These are phyloP conservation scores for Vaccinium myrtillus DNA, from an alignment of 148 eudicot species.

Conservation along the genomic window DNA sequence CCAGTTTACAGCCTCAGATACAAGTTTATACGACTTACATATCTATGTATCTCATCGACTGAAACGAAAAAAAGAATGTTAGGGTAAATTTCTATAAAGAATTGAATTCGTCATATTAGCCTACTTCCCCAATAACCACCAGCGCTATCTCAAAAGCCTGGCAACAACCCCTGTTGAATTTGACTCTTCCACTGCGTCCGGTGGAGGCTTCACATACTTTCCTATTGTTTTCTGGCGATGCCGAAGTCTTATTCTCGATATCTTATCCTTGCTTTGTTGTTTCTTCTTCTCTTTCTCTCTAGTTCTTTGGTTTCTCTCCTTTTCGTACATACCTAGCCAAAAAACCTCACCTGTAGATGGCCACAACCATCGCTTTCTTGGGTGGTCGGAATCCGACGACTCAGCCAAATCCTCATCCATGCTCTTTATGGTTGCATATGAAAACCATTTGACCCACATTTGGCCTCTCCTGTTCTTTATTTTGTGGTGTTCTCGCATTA, in stretches of 20 bases:
- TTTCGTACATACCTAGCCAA: constrained; percentile 80
- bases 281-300: constrained; percentile 52
- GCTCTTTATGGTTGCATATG: constrained; percentile 54
- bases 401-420: constrained; percentile 96
- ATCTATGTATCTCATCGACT: constrained; percentile 24
- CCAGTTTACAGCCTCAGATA: constrained; percentile 26
- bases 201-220: constrained; percentile 72
- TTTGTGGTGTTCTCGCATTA: constrained; percentile 70
- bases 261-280: constrained; percentile 54
- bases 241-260: constrained; percentile 54
- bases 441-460: constrained; percentile 92
- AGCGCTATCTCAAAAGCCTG: constrained; percentile 38
- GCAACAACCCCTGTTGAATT: constrained; percentile 25
- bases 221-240: constrained; percentile 62
- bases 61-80: constrained; percentile 20
- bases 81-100: constrained; percentile 34
- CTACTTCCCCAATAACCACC: constrained; percentile 20
- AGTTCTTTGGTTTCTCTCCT: constrained; percentile 50
- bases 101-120: constrained; percentile 15
- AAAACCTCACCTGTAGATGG: constrained; percentile 80
- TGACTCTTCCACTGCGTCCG: constrained; percentile 32
- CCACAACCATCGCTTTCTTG: constrained; percentile 74
- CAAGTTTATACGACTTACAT: background rate
- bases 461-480: constrained; percentile 58
- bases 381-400: constrained; percentile 58